Conservation (phyloP, 2,329 filamentous ascomycete genomes). For the Metarhizium album region DNA sequence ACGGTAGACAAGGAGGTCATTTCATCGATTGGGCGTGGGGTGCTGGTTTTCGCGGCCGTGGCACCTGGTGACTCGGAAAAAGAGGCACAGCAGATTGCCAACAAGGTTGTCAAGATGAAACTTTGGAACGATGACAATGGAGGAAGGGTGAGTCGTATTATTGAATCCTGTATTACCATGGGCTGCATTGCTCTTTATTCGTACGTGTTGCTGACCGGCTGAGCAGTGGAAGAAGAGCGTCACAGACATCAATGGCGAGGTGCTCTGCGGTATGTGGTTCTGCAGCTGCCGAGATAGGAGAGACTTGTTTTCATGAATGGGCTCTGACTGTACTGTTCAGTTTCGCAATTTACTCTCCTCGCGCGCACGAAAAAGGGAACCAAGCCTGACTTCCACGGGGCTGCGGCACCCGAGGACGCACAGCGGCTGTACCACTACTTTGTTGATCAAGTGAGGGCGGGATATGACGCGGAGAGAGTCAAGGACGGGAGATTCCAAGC, state of each 20-base stretch:
- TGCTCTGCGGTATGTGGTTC: constrained; percentile 67
- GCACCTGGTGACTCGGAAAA: constrained; percentile 83
- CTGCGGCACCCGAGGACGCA: constrained; percentile 68
- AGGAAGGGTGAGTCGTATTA: constrained; percentile 40
- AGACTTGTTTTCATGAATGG: background rate
- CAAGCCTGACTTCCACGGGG: constrained; percentile 90
- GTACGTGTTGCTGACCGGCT: constrained; percentile 4
- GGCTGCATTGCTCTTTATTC: background rate
- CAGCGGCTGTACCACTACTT: constrained; percentile 77
- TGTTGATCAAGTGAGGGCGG: constrained; percentile 60
- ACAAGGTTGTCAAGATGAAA: constrained; percentile 80
- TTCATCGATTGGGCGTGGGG: constrained; percentile 80
- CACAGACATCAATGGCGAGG: constrained; percentile 76
- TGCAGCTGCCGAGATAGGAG: background rate
- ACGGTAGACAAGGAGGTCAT: constrained; percentile 85
- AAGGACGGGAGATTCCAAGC: constrained; percentile 96
- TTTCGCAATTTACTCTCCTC: constrained; percentile 92
- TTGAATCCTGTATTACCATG: background rate
- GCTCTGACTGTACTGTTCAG: constrained; percentile 31
- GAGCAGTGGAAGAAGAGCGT: constrained; percentile 85
- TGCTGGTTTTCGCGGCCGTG: constrained; percentile 86
- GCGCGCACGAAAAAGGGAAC: constrained; percentile 91
- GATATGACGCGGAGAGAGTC: constrained; percentile 64
- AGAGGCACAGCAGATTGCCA: constrained; percentile 72
- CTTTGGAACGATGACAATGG: constrained; percentile 80